Conservation (phyloP, 257 asterid genomes). For the Capsicum rhomboideum region DNA sequence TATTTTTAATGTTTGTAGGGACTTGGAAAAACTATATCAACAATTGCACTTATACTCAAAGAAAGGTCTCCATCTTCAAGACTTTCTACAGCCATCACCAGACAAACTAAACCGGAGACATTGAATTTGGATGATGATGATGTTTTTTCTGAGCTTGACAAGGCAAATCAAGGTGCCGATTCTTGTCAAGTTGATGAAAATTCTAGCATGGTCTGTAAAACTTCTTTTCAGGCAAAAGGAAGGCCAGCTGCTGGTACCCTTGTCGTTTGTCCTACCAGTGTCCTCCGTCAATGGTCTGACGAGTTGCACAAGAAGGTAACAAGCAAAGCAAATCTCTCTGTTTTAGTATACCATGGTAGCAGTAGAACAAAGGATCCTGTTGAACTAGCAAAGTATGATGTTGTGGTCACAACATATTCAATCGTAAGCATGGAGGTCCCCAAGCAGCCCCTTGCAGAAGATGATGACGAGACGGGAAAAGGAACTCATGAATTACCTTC, state of each 20-base stretch:
- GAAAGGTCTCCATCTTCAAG: conserved; percentile 70
- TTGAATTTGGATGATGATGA: conserved; percentile 88
- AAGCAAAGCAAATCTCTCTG: conserved; percentile 70
- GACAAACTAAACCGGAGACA: conserved; percentile 53
- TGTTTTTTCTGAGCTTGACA: conserved; percentile 25
- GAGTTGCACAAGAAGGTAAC: conserved; percentile 87
- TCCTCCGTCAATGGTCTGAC: conserved; percentile 94
- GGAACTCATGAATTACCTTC: conserved; percentile 22
- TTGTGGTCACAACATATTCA: conserved; percentile 90
- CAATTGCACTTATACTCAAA: conserved; percentile 85
- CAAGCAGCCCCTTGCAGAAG: conserved; percentile 83
- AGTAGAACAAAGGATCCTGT: conserved; percentile 79
- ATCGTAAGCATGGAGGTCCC: conserved; percentile 99
- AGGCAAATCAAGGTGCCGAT: conserved; percentile 22
- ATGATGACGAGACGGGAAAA: conserved; percentile 48
- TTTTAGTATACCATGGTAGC: conserved; percentile 82
- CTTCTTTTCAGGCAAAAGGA: conserved; percentile 41
- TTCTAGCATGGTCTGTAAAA: conserved; percentile 9
- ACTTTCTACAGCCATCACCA: conserved; percentile 26
- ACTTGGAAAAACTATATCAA: conserved; percentile 93
- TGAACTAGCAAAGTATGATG: conserved; percentile 89
- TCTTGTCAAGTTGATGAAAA: conserved; percentile 26
- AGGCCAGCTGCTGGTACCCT: conserved; percentile 97
- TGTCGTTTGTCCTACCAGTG: conserved; percentile 96
- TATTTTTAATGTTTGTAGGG: conserved; percentile 50